Conservation (phyloP, 805 yeast species). For the Kodamaea leandrae region DNA sequence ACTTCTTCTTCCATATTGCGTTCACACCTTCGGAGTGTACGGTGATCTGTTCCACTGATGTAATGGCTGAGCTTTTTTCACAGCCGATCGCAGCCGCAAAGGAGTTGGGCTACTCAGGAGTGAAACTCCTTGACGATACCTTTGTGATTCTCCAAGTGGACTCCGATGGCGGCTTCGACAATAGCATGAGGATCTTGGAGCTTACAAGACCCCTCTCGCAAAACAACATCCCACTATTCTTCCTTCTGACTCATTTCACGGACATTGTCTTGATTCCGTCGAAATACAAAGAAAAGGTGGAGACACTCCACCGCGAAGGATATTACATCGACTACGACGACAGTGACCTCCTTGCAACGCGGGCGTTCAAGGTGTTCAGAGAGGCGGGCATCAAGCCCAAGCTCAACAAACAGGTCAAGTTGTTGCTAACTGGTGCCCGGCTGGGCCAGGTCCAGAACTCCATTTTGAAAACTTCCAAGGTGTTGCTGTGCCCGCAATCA, state of each 20-base stretch:
- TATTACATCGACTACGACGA: neutral
- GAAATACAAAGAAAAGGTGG: slow-evolving; percentile 42
- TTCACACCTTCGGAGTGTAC: slow-evolving; percentile 64
- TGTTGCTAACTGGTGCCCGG: slow-evolving; percentile 60
- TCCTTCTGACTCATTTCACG: slow-evolving; percentile 60
- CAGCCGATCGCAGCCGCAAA: slow-evolving; percentile 37
- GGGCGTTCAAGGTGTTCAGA: slow-evolving; percentile 37
- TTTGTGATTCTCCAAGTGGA: slow-evolving; percentile 58
- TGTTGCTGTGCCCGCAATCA: slow-evolving; percentile 22
- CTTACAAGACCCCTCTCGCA: slow-evolving; percentile 58
- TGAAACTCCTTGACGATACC: slow-evolving; percentile 39
- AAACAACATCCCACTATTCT: slow-evolving; percentile 57
- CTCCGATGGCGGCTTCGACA: slow-evolving; percentile 56
- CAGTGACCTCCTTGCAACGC: slow-evolving; percentile 23
- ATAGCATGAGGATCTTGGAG: slow-evolving; percentile 49
- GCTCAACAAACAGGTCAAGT: slow-evolving; percentile 36
- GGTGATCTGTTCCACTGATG: slow-evolving; percentile 46
- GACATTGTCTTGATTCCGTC: slow-evolving; percentile 62
- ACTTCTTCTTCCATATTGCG: slow-evolving; percentile 56
- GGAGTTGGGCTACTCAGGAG: slow-evolving; percentile 31
- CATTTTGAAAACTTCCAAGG: slow-evolving; percentile 42
- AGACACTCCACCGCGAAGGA: slow-evolving; percentile 24
- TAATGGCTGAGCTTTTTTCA: slow-evolving; percentile 38
- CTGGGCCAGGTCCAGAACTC: slow-evolving; percentile 44
- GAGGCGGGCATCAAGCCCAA: slow-evolving; percentile 42